Base-by-base conservation (phyloP, 2,329 filamentous ascomycete genomes). In the Akanthomyces lecanii region DNA sequence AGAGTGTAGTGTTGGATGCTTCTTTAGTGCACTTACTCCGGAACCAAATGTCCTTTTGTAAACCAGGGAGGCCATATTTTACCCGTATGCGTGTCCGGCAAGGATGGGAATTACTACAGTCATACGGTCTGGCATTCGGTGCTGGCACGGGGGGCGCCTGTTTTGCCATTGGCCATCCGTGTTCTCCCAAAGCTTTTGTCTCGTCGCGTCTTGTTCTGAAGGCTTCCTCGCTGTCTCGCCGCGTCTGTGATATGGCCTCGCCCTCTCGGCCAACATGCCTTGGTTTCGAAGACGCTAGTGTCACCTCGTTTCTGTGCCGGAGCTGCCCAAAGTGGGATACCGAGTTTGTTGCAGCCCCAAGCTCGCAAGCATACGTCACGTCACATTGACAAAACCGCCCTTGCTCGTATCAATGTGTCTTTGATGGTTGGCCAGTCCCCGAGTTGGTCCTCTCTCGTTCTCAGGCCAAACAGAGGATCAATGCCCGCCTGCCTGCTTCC, bases 281-380 rank as follows among this genome's bases (percentile, higher is more conserved):
- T 45, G 38, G 23, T 45, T 38, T 44, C 38, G 3, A 44, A 45
- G 21, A 4, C 23, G 18, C 21, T 44, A 44, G 38, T 55, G 53
- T 55, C 38, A 55, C 53, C 21, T 4, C n/a, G 6, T 36, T 47
- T 10, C n/a, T 47, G 38, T 30, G 18, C 16, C 55, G 56, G 56
- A 59, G 44, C 48, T 45, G 38, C 58, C 50, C 58, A n/a, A 61
- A 45, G 25, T 21, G 58, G 58, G 40, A 61, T 61, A 61, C 58
- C 58, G 58, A 48, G 21, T 45, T 38, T 21, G 21, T 23, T 5
- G 10, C 28, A 16, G 38, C 2, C 4, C 23, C 14, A n/a, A 14
- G 25, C 16, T 12, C 38, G 44, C 30, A 38, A 23, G 28, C 33
- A 50, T 40, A 59, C 44, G 45, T 50, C 45, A 40, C 30, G 21